Percentiles rank a stretch among this genome's conserved stretches.
These are phyloP conservation scores for Sinapis alba DNA, from an alignment of 441 rosid species.

Conservation along the genomic window DNA sequence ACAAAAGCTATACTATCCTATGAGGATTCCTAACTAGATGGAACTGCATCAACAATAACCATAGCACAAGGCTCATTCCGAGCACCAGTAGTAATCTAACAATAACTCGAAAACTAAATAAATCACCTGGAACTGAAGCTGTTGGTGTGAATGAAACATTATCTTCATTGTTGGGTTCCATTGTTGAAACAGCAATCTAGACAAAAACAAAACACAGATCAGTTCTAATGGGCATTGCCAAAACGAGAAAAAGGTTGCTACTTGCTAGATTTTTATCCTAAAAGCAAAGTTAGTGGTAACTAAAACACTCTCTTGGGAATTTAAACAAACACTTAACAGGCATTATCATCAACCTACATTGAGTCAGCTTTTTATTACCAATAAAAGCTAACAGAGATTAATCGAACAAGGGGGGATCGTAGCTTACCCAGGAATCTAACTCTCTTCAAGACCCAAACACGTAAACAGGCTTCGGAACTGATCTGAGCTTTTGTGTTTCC, in stretches of 20 bases:
- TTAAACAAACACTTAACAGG: conserved; percentile 26
- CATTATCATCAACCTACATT: conserved; percentile 13
- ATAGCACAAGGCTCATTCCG: neutral
- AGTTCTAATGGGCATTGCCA: neutral
- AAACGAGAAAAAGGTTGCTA: neutral
- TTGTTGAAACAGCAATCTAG: conserved; percentile 24
- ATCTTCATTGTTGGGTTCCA: conserved; percentile 33
- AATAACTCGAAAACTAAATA: too few relatives aligned
- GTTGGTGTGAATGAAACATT: conserved; percentile 14
- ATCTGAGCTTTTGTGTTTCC: conserved; percentile 25
- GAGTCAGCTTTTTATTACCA: neutral
- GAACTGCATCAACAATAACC: too few relatives aligned
- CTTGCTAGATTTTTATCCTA: neutral
- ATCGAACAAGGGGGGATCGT: neutral
- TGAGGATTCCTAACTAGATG: too few relatives aligned
- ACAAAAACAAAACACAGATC: neutral
- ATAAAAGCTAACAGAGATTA: neutral
- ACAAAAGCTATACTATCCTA: neutral
- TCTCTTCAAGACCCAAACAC: conserved; percentile 20
- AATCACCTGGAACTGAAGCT: neutral
- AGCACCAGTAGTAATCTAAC: neutral
- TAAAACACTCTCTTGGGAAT: conserved; percentile 18
- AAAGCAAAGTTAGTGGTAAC: neutral
- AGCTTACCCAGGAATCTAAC: conserved; percentile 12
- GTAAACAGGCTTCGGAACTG: neutral